A percentile compares a stretch with the other conserved stretches of the same genome.
phyloP scores from a whole-genome alignment of 257 asterid species.

The Solanum sitiens region DNA sequence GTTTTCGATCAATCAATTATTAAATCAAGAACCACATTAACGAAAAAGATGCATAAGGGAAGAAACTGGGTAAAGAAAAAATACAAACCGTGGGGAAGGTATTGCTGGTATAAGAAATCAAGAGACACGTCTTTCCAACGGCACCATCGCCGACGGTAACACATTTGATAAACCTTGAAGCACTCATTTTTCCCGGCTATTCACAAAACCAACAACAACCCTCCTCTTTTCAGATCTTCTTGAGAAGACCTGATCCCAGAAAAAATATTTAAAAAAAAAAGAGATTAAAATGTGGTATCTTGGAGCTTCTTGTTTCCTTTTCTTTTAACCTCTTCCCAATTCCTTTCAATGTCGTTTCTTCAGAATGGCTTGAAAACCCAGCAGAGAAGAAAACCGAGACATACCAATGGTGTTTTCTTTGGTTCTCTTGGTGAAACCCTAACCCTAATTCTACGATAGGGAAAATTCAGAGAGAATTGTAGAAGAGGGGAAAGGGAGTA shows the following conservation, averaged over 20 bases:
- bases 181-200: conserved; percentile 18
- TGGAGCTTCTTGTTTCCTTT: not conserved
- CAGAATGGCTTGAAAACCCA: not conserved
- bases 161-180: conserved; percentile 41
- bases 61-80: not conserved
- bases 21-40: not conserved
- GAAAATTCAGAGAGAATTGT: not conserved
- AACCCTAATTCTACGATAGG: conserved; percentile 14
- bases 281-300: not conserved
- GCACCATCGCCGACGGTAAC: conserved; percentile 48
- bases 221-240: not conserved
- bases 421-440: conserved; percentile 11
- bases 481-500: not conserved
- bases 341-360: not conserved
- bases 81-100: conserved; percentile 80
- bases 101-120: conserved; percentile 50
- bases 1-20: not conserved
- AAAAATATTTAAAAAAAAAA: not conserved
- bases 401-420: not conserved
- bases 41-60: not conserved
- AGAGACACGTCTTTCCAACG: conserved; percentile 41
- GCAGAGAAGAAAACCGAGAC: not conserved
- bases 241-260: conserved; percentile 20
- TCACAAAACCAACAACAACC: not conserved
- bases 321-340: not conserved